Evolutionary conservation across 1,284 basidiomycete genomes (phyloP), one percentile per base, ranked within the genome.

Genomic region (Ustilago lituana): DNA sequence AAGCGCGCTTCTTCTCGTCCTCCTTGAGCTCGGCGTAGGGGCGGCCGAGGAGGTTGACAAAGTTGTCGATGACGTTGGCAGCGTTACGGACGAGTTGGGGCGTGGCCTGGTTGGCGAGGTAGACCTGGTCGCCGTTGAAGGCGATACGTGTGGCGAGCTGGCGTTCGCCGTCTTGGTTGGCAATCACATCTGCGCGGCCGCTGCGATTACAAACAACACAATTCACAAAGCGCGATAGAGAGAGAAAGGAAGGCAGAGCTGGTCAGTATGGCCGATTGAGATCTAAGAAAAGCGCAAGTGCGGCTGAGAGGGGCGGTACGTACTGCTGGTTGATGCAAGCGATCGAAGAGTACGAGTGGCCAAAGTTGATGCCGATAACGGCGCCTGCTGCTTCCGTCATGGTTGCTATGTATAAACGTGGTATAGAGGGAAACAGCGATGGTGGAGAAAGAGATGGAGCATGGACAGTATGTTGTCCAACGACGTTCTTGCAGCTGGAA

Each of bases 111-210:
- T 93, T 96, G 74, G 95, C 95, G 54, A 96, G 91, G 85, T 98
- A 98, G 35, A 82, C 80, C 69, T 82, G 80, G 60, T 79, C 79
- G 44, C 72, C 94, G 64, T 90, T 89, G 84, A 95, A 98, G 0
- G 94, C 89, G 63, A 98, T 87, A 36, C 93, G 93, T 78, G 92
- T 94, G 0, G 94, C 94, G 79, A 98, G 96, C 85, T 98, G 96
- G 36, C 95, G 89, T 83, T 98, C 95, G 44, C 95, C 95, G 80
- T 98, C 95, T 83, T 98, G 94, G 83, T 98, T 98, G 22, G 95
- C 95, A 69, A 98, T 98, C n/a, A 82, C 80, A 44, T 82, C 80
- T 14, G 80, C 80, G 12, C 79, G 74, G 31, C 80, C 80, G 47
- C 73, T 75, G 47, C n/a, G 15, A 2, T 1, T 23, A 32, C 19